Conservation (phyloP, 176 grass and related monocot genomes). For the Hordeum marinum region DNA sequence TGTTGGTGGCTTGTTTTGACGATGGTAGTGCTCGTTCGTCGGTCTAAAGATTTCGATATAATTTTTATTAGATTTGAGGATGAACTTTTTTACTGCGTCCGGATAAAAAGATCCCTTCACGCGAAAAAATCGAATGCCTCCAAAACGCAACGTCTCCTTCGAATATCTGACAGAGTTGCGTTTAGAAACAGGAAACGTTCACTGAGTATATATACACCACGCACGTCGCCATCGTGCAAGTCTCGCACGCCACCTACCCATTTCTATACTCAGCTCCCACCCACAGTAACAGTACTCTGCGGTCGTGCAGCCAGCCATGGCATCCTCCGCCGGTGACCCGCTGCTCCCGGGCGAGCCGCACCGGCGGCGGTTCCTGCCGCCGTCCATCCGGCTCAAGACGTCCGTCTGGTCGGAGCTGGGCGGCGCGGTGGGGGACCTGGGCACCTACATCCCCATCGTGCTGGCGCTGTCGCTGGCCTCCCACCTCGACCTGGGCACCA, state of each 20-base stretch:
- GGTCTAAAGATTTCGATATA: too few species aligned
- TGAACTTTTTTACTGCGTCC: too few species aligned
- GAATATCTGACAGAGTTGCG: not conserved
- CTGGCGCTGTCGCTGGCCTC: constrained; percentile 74
- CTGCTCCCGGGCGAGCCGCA: not conserved
- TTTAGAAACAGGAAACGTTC: not conserved
- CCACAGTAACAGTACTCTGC: not conserved
- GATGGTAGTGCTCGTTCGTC: too few species aligned
- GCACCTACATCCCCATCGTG: constrained; percentile 26
- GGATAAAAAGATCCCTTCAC: too few species aligned
- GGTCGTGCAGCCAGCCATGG: not conserved
- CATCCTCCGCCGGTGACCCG: constrained; percentile 10
- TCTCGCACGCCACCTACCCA: not conserved
- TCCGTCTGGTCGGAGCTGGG: not conserved
- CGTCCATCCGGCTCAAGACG: not conserved
- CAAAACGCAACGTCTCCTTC: too few species aligned
- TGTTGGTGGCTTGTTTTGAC: too few species aligned
- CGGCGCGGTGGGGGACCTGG: not conserved
- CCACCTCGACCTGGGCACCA: constrained; percentile 66
- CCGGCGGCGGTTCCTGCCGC: not conserved
- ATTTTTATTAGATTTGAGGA: too few species aligned
- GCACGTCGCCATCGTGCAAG: not conserved
- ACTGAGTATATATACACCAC: not conserved
- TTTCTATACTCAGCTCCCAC: not conserved
- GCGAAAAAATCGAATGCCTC: too few species aligned